Evolutionary conservation across 768 basidiomycete genomes (phyloP).

Genomic region (Trametes punicea): DNA sequence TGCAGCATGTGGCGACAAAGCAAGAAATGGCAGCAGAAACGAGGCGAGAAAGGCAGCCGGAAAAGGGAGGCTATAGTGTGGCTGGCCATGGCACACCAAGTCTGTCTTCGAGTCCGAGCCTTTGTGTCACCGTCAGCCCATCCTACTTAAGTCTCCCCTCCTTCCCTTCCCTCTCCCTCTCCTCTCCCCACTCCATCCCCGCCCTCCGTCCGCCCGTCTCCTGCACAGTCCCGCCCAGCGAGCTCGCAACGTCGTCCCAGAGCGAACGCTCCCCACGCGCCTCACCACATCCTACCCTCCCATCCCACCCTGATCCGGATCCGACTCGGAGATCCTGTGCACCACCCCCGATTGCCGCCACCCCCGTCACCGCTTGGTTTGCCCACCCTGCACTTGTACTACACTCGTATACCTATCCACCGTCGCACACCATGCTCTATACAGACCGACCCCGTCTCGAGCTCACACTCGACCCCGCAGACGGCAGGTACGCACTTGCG

Average conservation of each 20-base stretch:
- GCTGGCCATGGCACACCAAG: not conserved
- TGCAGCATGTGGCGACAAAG: not conserved
- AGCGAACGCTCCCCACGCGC: not conserved
- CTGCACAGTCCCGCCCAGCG: not conserved
- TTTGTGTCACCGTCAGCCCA: constrained; percentile 18
- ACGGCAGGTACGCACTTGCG: constrained; percentile 25
- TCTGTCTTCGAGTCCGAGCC: not conserved
- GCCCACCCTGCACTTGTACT: not conserved
- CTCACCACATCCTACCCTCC: not conserved
- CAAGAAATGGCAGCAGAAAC: not conserved
- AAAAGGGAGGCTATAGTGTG: constrained; percentile 7
- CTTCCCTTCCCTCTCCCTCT: not conserved
- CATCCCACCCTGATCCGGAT: constrained; percentile 1
- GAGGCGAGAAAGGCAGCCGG: constrained; percentile 17
- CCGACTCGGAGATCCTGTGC: constrained; percentile 4
- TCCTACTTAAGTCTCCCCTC: not conserved
- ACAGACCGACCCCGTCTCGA: not conserved
- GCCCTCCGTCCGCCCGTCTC: constrained; percentile 3
- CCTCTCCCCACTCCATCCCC: constrained; percentile 2
- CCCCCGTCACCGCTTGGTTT: not conserved
- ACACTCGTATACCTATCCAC: not conserved
- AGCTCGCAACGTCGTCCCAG: not conserved
- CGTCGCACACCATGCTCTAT: constrained; percentile 3
- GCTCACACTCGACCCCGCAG: constrained; percentile 7
- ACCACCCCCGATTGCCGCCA: constrained; percentile 8